Evolutionary conservation across 2,329 filamentous ascomycete genomes (phyloP).

Genomic region (Hortaea sp.): DNA sequence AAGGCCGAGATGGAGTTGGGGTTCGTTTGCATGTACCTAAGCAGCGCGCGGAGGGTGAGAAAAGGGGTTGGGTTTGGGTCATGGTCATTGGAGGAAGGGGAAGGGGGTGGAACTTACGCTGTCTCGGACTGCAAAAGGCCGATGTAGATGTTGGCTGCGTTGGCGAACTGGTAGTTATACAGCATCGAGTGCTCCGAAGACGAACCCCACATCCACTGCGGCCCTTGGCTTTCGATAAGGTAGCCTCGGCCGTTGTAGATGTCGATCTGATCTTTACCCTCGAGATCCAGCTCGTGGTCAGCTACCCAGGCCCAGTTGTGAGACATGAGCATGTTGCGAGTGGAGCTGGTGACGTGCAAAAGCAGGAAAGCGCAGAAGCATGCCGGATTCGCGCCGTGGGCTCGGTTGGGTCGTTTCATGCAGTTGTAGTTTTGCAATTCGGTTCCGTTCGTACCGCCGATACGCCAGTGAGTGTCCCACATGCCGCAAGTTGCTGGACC

Average conservation of each 20-base stretch:
- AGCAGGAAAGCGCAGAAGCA: constrained; percentile 62
- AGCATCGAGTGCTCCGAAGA: constrained; percentile 49
- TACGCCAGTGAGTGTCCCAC: constrained; percentile 90
- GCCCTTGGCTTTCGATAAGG: constrained; percentile 51
- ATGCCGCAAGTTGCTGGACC: constrained; percentile 62
- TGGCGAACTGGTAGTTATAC: constrained; percentile 75
- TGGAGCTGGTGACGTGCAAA: constrained; percentile 38
- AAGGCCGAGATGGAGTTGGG: constrained; percentile 62
- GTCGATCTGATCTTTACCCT: constrained; percentile 62
- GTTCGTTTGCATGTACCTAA: constrained; percentile 64
- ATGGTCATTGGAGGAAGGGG: constrained; percentile 2
- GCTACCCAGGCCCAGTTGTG: constrained; percentile 90
- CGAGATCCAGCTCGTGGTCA: constrained; percentile 77
- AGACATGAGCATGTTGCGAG: constrained; percentile 63
- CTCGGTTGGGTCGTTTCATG: constrained; percentile 58
- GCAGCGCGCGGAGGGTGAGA: not conserved
- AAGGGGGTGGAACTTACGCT: constrained; percentile 43
- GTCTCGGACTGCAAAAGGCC: constrained; percentile 82
- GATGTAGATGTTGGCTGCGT: constrained; percentile 72
- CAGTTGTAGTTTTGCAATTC: constrained; percentile 68
- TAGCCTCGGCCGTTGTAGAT: constrained; percentile 82
- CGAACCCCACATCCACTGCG: constrained; percentile 54
- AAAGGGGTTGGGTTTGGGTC: not conserved
- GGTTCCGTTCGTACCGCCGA: constrained; percentile 40
- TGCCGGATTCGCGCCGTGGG: constrained; percentile 40